Evolutionary conservation across 139 green algal genomes (phyloP), one percentile per base, ranked within the genome.

Genomic region (Monoraphidium neglectum): DNA sequence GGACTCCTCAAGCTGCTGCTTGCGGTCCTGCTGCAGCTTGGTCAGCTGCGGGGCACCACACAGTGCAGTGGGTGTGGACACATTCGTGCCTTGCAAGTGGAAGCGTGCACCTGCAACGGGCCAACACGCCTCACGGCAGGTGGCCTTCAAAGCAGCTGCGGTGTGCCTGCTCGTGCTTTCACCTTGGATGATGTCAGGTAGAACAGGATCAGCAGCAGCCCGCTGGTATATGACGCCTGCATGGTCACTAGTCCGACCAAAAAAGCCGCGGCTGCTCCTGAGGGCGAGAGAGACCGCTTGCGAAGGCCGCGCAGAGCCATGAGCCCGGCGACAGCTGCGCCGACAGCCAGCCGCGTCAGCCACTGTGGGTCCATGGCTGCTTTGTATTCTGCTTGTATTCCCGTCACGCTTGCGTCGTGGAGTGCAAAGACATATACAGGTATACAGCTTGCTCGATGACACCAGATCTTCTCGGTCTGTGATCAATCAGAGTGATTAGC

Each of bases 181-280:
- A 64, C 72, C 60, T 78, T 78, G 26, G 60, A 72, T 33, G 72
- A 79, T 10, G 63, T 61, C 12, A 59, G n/a, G 35, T 54, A 79
- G 65, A 79, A 79, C 10, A 10, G 2, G 32, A 79, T 73, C 13
- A 79, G 32, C 63, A 73, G 13, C 56, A 63, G 26, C 26, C 26
- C 56, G 56, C 12, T 6, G 26, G n/a, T 30, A 12, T 30, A 18
- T 6, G 26, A 30, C 12, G 26, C 24, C 56, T 30, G 26, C 26
- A 63, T 32, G 13, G 13, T 10, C 26, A 32, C 10, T 6, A 32
- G 12, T 5, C 56, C 56, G 12, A 63, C 10, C 26, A 15, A 10
- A 15, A 32, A 30, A 5, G 56, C 56, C 6, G 56, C 56, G 10
- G 56, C 56, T 10, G 56, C 56, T 10, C 56, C 56, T 13, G 56